These are phyloP conservation scores for Endogone sp. DNA, from an alignment of 192 early-diverging fungal genomes.

Conservation along the genomic window DNA sequence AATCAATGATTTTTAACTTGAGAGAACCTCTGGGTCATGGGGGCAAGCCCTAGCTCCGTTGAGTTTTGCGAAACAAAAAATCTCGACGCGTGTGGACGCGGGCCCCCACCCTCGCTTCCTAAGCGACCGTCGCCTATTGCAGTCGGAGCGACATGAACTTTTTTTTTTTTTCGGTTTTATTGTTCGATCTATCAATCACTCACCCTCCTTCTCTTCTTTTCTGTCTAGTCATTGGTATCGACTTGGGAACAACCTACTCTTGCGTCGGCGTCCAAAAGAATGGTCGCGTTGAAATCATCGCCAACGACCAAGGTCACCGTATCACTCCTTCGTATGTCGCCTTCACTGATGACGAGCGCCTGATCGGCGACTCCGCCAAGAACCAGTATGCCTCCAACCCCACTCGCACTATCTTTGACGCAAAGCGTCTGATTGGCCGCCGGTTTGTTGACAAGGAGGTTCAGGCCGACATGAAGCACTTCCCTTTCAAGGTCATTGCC, in stretches of 20 bases:
- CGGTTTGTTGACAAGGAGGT: constrained; percentile 89
- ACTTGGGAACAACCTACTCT: constrained; percentile 93
- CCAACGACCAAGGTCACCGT: constrained; percentile 99
- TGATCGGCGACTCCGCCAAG: constrained; percentile 99
- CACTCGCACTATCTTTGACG: constrained; percentile 97
- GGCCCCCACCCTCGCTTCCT: too few species aligned
- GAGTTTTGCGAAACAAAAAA: too few species aligned
- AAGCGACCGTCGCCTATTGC: too few species aligned
- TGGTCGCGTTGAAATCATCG: constrained; percentile 91
- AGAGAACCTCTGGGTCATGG: too few species aligned
- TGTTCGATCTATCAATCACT: too few species aligned
- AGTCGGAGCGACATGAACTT: too few species aligned
- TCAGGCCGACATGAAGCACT: constrained; percentile 99
- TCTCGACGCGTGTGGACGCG: too few species aligned
- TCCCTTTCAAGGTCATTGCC: constrained; percentile 93
- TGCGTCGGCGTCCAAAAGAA: constrained; percentile 87
- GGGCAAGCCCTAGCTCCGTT: too few species aligned
- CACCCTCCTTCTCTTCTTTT: background rate
- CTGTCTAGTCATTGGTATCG: constrained; percentile 63
- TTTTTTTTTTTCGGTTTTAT: too few species aligned
- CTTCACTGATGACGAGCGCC: constrained; percentile 96
- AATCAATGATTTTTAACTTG: too few species aligned
- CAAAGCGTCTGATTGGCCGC: constrained; percentile 98
- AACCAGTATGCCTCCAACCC: constrained; percentile 99
- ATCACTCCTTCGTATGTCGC: constrained; percentile 97